Evolutionary conservation across 2,329 filamentous ascomycete species (phyloP), one percentile per base, ranked within the genome.

Genomic region (Colletotrichum lupini): DNA sequence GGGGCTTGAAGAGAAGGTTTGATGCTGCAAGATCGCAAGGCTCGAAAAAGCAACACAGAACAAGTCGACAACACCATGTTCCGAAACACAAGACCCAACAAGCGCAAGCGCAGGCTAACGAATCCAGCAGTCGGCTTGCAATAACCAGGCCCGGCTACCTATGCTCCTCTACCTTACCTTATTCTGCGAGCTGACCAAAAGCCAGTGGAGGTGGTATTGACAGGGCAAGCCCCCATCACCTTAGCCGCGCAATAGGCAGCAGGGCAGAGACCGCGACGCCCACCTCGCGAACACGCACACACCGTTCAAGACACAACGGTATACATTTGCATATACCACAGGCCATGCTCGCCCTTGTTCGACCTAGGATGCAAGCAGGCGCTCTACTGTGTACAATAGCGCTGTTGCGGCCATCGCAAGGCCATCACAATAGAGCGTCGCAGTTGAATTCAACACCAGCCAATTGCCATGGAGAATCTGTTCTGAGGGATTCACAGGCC

Each of bases 171-270:
- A n/a, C 19, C 19, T 14, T 11, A 11, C 5, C 28, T 19, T 30
- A 22, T 11, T 19, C 14, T 26, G 35, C 19, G 9, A 28, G n/a
- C 22, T n/a, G 49, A 46, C 35, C 22, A 56, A 28, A n/a, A 52
- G 28, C 37, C 37, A 58, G 37, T 19, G 14, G 37, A 42, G 56
- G 64, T 9, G 7, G 19, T 8, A n/a, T 49, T n/a, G 58, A 46
- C 69, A 72, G 69, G 67, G 69, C 69, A 72, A 58, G 30, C 58
- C 49, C 65, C 58, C 46, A 57, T 46, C 14, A 42, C 37, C 37
- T 16, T 16, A 46, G 42, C 42, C 19, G n/a, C 42, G 56, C 6
- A 14, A 58, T 35, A 28, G 53, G 52, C 26, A 28, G 53, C n/a
- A 58, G 64, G 37, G 55, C 55, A 49, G 37, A 46, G 42, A 46